Evolutionary conservation across 192 early-diverging fungal species (phyloP).

Genomic region (Coemansia sp.): DNA sequence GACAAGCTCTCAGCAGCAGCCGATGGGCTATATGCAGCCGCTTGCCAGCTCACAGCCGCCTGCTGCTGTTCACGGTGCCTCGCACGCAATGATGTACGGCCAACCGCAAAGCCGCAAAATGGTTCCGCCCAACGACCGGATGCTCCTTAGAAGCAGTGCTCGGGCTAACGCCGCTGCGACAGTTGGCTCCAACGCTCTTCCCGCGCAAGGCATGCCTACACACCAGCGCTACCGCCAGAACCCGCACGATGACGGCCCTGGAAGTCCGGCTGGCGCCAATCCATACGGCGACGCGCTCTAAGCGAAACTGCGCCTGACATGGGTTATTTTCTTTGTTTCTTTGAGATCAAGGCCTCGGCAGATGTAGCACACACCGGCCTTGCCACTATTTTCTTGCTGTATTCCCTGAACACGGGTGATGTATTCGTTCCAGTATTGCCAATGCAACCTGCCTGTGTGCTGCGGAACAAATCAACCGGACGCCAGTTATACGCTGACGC

Average conservation of each 20-base stretch:
- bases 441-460: not conserved
- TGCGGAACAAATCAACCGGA: not conserved
- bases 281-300: slow-evolving; percentile 38
- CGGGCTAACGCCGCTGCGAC: slow-evolving; percentile 21
- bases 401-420: not conserved
- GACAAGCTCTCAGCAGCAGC: not conserved
- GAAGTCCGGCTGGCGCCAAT: slow-evolving; percentile 21
- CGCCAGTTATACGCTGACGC: not conserved
- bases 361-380: not conserved
- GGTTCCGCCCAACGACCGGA: slow-evolving; percentile 42
- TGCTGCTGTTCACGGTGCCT: slow-evolving; percentile 25
- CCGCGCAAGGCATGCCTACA: slow-evolving; percentile 15
- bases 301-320: not conserved
- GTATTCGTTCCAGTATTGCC: not conserved
- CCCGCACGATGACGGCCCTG: slow-evolving; percentile 37
- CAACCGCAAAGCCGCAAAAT: slow-evolving; percentile 35
- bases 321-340: slow-evolving; percentile 3
- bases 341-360: not conserved
- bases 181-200: slow-evolving; percentile 17
- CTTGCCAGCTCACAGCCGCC: slow-evolving; percentile 28
- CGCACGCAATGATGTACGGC: slow-evolving; percentile 44
- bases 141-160: slow-evolving; percentile 50
- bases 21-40: slow-evolving; percentile 36
- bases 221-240: slow-evolving; percentile 46
- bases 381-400: slow-evolving; percentile 3